Base-by-base conservation (phyloP, 495 filamentous ascomycete genomes). In the Penicillium roqueforti region DNA sequence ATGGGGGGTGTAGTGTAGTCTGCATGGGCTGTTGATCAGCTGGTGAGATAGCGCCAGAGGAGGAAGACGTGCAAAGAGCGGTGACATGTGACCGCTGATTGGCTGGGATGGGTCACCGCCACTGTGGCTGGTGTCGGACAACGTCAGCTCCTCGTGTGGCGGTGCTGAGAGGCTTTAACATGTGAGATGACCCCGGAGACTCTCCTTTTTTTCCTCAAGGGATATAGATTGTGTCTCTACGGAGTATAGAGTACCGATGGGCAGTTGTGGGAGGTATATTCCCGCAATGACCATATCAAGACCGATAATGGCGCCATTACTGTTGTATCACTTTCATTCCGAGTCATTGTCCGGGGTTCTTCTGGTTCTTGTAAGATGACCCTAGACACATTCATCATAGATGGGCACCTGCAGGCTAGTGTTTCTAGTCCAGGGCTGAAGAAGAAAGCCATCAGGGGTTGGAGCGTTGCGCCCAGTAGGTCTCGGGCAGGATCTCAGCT, bases 81-180 rank as follows among this genome's bases (percentile, higher is more conserved):
- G 71, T 74, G 71, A 74, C 70, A 20, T 22, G 8, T 51, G 45
- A 14, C 0, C 9, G 31, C 6, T 68, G 60, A 73, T 75, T 75
- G 68, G 70, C 23, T n/a, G 6, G 3, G 3, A 39, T 58, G 3
- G 3, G 41, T 58, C 59, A 71, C 69, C 62, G 70, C 62, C 69
- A 71, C 63, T 66, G 68, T 70, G 69, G 66, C 70, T 73, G 65
- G 51, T 60, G 53, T n/a, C 22, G 19, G 9, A 22, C 44, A 54
- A 31, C 3, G 28, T 11, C n/a, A n/a, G 2, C 5, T n/a, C 45
- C 56, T 56, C 47, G 32, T 49, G 57, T 66, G 63, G 60, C 60
- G 40, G 52, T 54, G 56, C 56, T 25, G 5, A n/a, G 5, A n/a
- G 18, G 38, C 36, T 26, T 22, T 6, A 2, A 13, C 39, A 29